Conservation (phyloP, 2,329 filamentous ascomycete genomes). For the Ascochyta fabae region DNA sequence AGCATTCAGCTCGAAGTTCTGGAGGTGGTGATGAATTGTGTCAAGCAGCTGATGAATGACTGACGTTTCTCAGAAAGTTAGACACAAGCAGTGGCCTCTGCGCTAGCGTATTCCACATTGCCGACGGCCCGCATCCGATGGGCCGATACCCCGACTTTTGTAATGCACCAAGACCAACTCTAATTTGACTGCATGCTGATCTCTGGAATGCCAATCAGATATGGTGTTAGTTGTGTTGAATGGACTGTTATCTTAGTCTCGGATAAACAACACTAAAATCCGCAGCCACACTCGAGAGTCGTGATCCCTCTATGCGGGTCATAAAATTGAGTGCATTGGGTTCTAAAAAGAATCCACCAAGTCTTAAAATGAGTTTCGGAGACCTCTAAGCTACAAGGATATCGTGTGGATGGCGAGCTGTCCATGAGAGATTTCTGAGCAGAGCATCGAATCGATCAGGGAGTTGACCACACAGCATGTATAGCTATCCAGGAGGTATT, state of each 20-base stretch:
- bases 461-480: neutral
- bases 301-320: too few species aligned
- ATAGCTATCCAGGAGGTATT: neutral
- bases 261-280: too few species aligned
- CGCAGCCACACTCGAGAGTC: too few species aligned
- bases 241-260: neutral
- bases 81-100: constrained; percentile 1
- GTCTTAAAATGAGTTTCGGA: too few species aligned
- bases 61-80: constrained; percentile 6
- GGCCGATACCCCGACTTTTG: constrained; percentile 11
- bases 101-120: constrained; percentile 8
- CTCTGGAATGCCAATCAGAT: neutral
- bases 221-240: neutral
- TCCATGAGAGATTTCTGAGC: neutral
- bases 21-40: too few species aligned
- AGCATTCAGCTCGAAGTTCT: neutral
- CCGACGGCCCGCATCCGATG: constrained; percentile 20
- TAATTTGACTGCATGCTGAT: constrained; percentile 17
- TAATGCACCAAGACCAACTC: constrained; percentile 14
- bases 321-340: too few species aligned
- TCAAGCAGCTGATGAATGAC: neutral
- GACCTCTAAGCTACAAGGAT: too few species aligned
- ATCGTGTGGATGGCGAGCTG: neutral
- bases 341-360: too few species aligned
- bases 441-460: too few species aligned